These are phyloP conservation scores for Hyphopichia wangnamkhiaoensis DNA, from an alignment of 1,139 yeast genomes.

Conservation along the genomic window DNA sequence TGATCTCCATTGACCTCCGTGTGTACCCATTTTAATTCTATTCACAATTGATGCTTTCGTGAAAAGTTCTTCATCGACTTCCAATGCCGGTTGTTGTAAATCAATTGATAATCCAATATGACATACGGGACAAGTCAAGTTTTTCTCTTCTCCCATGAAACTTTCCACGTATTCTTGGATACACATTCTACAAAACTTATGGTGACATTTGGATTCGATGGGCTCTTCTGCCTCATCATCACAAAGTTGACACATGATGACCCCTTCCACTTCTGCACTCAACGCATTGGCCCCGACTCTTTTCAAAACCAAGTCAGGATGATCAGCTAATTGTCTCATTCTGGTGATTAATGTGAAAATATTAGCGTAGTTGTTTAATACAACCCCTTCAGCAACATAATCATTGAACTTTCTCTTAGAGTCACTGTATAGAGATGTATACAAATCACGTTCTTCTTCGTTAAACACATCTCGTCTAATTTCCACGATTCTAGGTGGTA, in stretches of 20 bases:
- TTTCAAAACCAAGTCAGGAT: slow-evolving; percentile 90
- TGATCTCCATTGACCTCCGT: slow-evolving; percentile 82
- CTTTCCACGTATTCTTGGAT: slow-evolving; percentile 87
- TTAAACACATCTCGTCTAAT: slow-evolving; percentile 84
- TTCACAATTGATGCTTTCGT: slow-evolving; percentile 85
- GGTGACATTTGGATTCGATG: slow-evolving; percentile 91
- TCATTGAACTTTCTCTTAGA: slow-evolving; percentile 81
- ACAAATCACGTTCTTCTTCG: slow-evolving; percentile 91
- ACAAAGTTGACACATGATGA: slow-evolving; percentile 85
- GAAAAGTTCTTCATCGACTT: slow-evolving; percentile 63
- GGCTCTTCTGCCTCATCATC: slow-evolving; percentile 99
- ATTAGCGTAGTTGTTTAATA: slow-evolving; percentile 91
- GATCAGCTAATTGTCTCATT: slow-evolving; percentile 98
- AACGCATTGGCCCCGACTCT: slow-evolving; percentile 51
- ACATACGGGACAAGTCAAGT: slow-evolving; percentile 90
- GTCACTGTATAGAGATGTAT: slow-evolving; percentile 84
- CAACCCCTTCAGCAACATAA: slow-evolving; percentile 94
- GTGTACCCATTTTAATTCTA: slow-evolving; percentile 71
- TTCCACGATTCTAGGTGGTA: slow-evolving; percentile 92
- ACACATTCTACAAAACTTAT: slow-evolving; percentile 89
- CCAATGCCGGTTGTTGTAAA: slow-evolving; percentile 82
- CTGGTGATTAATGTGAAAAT: slow-evolving; percentile 93
- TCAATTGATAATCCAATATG: slow-evolving; percentile 92
- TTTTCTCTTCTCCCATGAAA: slow-evolving; percentile 59
- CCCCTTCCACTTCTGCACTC: slow-evolving; percentile 47